Conservation (phyloP, 2,329 filamentous ascomycete species). For the Thielaviopsis populi region DNA sequence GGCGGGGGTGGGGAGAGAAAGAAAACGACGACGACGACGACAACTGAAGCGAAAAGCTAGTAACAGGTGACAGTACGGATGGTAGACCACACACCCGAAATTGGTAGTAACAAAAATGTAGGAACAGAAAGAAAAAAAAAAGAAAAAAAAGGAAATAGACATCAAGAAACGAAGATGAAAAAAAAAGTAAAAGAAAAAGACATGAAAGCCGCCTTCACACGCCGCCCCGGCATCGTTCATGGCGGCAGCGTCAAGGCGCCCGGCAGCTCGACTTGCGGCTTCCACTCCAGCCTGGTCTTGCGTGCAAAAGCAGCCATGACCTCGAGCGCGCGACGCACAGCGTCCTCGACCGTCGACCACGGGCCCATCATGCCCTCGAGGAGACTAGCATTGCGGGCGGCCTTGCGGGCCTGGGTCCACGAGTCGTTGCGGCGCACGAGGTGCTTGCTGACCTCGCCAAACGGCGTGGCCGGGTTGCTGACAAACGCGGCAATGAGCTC, state of each 20-base stretch:
- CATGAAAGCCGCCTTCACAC: neutral
- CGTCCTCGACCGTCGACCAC: conserved; percentile 33
- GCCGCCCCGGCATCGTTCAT: neutral
- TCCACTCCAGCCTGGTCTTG: conserved; percentile 33
- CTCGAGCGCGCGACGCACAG: conserved; percentile 26
- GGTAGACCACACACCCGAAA: neutral
- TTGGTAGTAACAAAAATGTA: neutral
- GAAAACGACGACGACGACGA: neutral
- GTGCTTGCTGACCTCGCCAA: conserved; percentile 21
- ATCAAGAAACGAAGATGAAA: neutral
- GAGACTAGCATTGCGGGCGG: conserved; percentile 17
- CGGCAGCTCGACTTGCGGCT: conserved; percentile 33
- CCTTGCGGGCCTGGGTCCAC: conserved; percentile 22
- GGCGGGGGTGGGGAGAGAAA: no score
- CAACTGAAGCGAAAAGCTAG: no score
- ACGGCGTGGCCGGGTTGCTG: conserved; percentile 21
- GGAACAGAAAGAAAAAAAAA: neutral
- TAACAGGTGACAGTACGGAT: no score
- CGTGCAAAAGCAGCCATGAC: conserved; percentile 31
- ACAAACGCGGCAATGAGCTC: conserved; percentile 29
- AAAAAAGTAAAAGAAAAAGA: neutral
- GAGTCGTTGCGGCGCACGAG: conserved; percentile 15
- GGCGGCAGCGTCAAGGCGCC: conserved; percentile 19
- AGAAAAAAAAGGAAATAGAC: neutral
- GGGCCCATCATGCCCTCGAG: conserved; percentile 23